phyloP scores from a whole-genome alignment of 1,284 basidiomycete species.

The Serendipita sp. region DNA sequence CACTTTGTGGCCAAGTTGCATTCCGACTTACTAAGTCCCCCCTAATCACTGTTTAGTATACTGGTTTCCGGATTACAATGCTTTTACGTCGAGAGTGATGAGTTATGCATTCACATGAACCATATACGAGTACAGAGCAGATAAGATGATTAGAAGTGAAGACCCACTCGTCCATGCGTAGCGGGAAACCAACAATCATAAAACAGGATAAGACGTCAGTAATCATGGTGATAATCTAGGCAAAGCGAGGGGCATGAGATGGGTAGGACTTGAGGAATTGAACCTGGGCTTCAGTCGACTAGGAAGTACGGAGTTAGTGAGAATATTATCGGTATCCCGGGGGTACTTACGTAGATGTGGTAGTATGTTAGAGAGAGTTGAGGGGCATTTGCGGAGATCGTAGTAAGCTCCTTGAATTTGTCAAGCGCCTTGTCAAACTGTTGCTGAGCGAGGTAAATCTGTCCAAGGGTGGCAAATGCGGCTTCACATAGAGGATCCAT shows the following conservation, averaged over 20 bases:
- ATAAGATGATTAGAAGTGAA: background rate
- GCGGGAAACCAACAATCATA: background rate
- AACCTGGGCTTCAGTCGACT: conserved; percentile 70
- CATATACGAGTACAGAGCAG: background rate
- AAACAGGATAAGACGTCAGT: background rate
- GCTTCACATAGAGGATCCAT: conserved; percentile 93
- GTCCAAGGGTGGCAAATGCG: conserved; percentile 89
- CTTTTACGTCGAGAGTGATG: background rate
- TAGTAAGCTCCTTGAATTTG: conserved; percentile 75
- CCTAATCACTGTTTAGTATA: background rate
- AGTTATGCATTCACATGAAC: background rate
- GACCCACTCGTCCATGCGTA: background rate
- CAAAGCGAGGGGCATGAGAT: background rate
- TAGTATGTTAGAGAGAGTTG: conserved; percentile 88
- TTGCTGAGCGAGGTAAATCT: conserved; percentile 84
- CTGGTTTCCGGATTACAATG: background rate
- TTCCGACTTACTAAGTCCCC: background rate
- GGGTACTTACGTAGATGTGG: conserved; percentile 36
- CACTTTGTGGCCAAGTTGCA: no score
- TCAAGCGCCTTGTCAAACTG: conserved; percentile 77
- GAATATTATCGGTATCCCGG: conserved; percentile 7
- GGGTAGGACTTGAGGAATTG: conserved; percentile 76
- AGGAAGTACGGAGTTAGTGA: conserved; percentile 17
- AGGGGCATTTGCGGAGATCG: conserved; percentile 81
- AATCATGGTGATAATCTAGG: background rate